These are phyloP conservation scores for Turritis glabra DNA, from an alignment of 345 rosid species.

Conservation along the genomic window DNA sequence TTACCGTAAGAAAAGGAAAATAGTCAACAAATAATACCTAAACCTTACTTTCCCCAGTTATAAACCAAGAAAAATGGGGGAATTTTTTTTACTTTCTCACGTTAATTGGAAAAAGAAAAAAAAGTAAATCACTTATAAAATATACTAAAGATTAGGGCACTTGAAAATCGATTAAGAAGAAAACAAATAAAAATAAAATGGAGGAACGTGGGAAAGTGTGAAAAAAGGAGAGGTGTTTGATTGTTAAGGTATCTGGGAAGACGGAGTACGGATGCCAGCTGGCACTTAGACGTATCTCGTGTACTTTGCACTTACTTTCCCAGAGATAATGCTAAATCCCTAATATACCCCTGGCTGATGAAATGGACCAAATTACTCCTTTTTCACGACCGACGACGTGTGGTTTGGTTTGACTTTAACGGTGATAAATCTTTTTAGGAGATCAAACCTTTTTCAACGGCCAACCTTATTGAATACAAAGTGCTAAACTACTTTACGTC, in stretches of 20 bases:
- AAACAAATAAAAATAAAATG: neutral
- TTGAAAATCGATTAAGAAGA: neutral
- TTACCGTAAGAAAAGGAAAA: neutral
- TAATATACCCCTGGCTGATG: conserved; percentile 8
- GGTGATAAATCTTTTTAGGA: neutral
- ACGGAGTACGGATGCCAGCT: conserved; percentile 28
- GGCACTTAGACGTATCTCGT: conserved; percentile 12
- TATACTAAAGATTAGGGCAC: neutral
- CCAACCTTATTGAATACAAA: neutral
- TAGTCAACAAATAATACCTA: conserved; percentile 18
- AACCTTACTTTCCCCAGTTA: neutral
- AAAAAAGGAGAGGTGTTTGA: conserved; percentile 3
- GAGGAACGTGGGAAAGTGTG: conserved; percentile 28
- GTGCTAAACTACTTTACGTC: neutral
- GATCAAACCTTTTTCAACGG: neutral
- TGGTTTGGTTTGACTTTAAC: conserved; percentile 30
- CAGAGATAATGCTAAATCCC: neutral
- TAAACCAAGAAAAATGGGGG: neutral
- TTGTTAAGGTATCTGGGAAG: conserved; percentile 24
- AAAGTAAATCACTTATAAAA: neutral
- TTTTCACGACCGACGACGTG: conserved; percentile 11
- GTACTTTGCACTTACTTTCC: conserved; percentile 1
- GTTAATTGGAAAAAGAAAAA: neutral
- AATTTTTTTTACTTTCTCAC: neutral
- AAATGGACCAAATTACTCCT: conserved; percentile 31